Conservation (phyloP, 2,329 filamentous ascomycete species). For the Sporothrix phasma region DNA sequence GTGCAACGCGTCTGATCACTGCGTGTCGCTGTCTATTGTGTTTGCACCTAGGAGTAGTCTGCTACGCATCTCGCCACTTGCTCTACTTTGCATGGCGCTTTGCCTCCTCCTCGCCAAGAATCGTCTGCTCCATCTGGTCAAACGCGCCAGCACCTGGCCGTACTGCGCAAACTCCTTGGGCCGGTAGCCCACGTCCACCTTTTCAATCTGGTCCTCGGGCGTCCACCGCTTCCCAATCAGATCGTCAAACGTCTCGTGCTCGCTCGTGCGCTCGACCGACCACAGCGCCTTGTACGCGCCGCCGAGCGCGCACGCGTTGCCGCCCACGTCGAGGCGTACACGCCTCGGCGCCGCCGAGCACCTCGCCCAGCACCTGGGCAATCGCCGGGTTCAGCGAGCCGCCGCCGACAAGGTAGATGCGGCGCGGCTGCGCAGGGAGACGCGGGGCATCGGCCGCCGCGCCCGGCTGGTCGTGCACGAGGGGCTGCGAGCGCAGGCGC, state of each 20-base stretch:
- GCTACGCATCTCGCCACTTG: too few species aligned
- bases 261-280: constrained; percentile 60
- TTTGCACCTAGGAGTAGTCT: background rate
- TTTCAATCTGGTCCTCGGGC: constrained; percentile 73
- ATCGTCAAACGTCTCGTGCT: constrained; percentile 74
- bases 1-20: background rate
- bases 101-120: constrained; percentile 39
- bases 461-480: constrained; percentile 48
- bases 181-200: constrained; percentile 72
- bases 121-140: constrained; percentile 59
- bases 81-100: constrained; percentile 18
- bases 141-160: constrained; percentile 67
- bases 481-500: constrained; percentile 68
- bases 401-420: constrained; percentile 90
- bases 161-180: constrained; percentile 67
- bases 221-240: constrained; percentile 76
- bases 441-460: constrained; percentile 13
- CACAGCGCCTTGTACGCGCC: constrained; percentile 95
- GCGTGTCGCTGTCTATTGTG: background rate
- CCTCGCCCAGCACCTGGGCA: constrained; percentile 71
- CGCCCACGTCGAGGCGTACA: constrained; percentile 88
- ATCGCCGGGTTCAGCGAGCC: constrained; percentile 86
- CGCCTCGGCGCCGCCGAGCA: constrained; percentile 78
- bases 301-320: constrained; percentile 88
- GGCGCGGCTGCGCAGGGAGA: constrained; percentile 72